Conservation (phyloP, 1,284 basidiomycete genomes). For the Moesziomyces antarcticus region DNA sequence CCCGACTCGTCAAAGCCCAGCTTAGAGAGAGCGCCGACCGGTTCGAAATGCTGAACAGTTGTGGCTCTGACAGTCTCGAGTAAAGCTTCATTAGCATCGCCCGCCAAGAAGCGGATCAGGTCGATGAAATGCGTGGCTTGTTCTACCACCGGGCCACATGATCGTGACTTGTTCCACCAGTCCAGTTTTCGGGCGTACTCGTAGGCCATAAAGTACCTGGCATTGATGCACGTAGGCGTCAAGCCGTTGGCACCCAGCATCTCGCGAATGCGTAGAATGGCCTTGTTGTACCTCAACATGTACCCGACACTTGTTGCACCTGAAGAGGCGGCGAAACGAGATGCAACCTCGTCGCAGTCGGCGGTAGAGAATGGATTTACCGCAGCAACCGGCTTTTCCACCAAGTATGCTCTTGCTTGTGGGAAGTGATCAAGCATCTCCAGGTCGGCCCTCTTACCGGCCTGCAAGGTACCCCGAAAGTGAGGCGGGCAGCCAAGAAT, state of each 20-base stretch:
- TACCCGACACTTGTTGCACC: constrained; percentile 52
- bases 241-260: constrained; percentile 22
- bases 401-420: constrained; percentile 31
- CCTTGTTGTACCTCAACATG: constrained; percentile 46
- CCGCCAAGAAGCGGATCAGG: constrained; percentile 49
- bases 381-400: constrained; percentile 64
- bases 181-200: constrained; percentile 44
- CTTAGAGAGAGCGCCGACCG: constrained; percentile 31
- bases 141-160: constrained; percentile 64
- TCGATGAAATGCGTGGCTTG: constrained; percentile 65
- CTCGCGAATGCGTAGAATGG: constrained; percentile 23
- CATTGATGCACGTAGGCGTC: constrained; percentile 36
- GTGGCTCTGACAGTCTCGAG: constrained; percentile 27
- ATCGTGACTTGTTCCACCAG: constrained; percentile 51
- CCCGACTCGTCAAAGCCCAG: constrained; percentile 34
- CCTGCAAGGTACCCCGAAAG: constrained; percentile 26
- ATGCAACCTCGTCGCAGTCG: constrained; percentile 34
- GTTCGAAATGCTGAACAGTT: constrained; percentile 24
- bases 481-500: constrained; percentile 42
- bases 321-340: constrained; percentile 3
- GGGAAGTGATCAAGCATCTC: constrained; percentile 28
- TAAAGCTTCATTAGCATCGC: constrained; percentile 20
- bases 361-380: constrained; percentile 23
- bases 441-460: constrained; percentile 28
- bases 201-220: constrained; percentile 61